phyloP scores from a whole-genome alignment of 306 rosid species.

The Quercus alba region DNA sequence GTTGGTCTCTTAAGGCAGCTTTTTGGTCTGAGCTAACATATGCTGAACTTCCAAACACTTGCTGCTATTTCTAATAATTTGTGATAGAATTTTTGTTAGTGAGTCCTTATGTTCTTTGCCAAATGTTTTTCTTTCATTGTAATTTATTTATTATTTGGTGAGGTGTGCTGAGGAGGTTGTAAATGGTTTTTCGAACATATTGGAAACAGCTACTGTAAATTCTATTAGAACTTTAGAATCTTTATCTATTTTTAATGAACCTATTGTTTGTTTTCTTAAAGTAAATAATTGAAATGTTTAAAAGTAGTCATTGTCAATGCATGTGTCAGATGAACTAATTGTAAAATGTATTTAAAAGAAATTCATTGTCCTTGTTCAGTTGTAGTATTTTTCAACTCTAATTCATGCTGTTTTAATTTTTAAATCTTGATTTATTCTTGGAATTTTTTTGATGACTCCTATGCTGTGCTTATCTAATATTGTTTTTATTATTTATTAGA shows the following conservation, averaged over 20 bases:
- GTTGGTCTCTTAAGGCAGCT: neutral
- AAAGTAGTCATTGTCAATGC: neutral
- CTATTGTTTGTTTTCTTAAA: neutral
- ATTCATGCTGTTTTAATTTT: neutral
- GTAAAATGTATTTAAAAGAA: neutral
- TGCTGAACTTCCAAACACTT: neutral
- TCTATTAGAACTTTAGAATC: neutral
- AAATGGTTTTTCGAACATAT: neutral
- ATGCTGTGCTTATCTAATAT: neutral
- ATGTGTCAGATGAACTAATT: neutral
- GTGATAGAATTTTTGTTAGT: neutral
- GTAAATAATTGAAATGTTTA: neutral
- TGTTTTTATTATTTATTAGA: neutral
- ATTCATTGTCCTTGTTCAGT: neutral
- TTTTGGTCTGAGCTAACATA: neutral
- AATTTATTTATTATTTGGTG: neutral
- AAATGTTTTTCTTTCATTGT: neutral
- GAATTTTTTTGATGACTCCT: neutral
- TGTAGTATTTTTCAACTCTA: neutral
- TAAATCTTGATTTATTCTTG: neutral
- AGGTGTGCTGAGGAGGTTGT: neutral
- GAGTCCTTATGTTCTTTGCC: neutral
- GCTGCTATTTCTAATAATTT: neutral
- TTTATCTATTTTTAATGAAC: neutral
- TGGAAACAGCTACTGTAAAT: neutral